Evolutionary conservation across 1,139 yeast genomes (phyloP), one percentile per base, ranked within the genome.

Genomic region (Protomyces inundatus): DNA sequence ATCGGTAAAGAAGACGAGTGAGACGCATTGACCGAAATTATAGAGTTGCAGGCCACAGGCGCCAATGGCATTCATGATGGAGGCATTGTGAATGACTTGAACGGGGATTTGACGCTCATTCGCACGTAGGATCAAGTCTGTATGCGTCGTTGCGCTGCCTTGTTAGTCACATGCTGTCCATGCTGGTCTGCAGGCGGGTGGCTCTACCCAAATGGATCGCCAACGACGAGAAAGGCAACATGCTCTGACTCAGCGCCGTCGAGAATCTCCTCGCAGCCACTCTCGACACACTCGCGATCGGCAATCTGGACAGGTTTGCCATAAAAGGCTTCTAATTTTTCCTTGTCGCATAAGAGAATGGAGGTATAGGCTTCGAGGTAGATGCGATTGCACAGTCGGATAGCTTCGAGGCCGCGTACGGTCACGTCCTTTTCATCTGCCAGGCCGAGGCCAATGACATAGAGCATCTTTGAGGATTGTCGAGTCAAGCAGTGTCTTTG

Each of bases 41-140:
- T 93, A 93, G 67, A 93, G 81, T 75, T 93, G 98, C 68, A 93
- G 81, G 33, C 98, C 98, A 78, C 97, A 90, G 1, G 97, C 96
- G 12, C 98, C 98, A 33, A 93, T 96, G 0, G 98, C 98, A 74
- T 93, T 93, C 97, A 93, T 90, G 32, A 93, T 95, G 33, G 96
- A 88, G 2, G 98, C 98, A 75, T 93, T 93, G 77, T 93, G 98
- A 66, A 93, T 84, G 59, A 88, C 83, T 72, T 88, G 95, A 54
- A 88, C 90, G 65, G 81, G 79, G 72, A 93, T 89, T 1, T 84
- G 84, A 68, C 86, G 80, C 75, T 88, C 96, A 70, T 96, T 82
- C 42, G 98, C 98, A 71, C 98, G 81, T 66, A 93, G 82, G 50
- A 90, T 90, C 68, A 93, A 81, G 77, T 93, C 98, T 0, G 97